Conservation (phyloP, 768 basidiomycete species). For the Amyloporia xantha region DNA sequence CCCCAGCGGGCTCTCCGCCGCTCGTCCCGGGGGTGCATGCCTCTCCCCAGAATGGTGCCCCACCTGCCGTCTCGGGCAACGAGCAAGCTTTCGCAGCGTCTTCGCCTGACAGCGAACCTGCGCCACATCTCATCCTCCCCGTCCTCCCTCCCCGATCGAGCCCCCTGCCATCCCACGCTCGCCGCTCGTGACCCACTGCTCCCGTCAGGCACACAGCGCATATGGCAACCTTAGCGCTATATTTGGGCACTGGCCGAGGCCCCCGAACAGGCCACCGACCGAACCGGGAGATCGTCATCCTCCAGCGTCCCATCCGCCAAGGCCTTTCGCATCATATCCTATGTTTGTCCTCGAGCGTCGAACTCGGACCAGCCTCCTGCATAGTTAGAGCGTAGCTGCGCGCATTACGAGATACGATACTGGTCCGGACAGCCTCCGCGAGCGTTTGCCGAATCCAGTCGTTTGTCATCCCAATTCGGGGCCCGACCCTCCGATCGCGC, state of each 20-base stretch:
- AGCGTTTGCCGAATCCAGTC: too few species aligned
- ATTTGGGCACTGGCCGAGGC: conserved; percentile 1
- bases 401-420: too few species aligned
- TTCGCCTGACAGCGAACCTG: too few species aligned
- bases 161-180: background rate
- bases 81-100: conserved; percentile 4
- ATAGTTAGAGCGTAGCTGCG: too few species aligned
- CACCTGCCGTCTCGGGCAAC: background rate
- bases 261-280: background rate
- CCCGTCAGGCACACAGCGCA: conserved; percentile 2
- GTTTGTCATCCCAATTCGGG: too few species aligned
- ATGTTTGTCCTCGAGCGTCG: too few species aligned
- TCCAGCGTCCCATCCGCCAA: background rate
- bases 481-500: too few species aligned
- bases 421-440: too few species aligned
- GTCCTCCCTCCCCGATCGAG: conserved; percentile 6
- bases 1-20: too few species aligned
- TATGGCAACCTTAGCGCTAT: conserved; percentile 3
- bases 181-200: background rate
- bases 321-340: background rate
- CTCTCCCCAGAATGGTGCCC: background rate
- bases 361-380: too few species aligned
- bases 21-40: background rate
- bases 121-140: conserved; percentile 7
- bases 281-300: conserved; percentile 1